Conservation (phyloP, 257 asterid species). For the Solanum pimpinellifolium region DNA sequence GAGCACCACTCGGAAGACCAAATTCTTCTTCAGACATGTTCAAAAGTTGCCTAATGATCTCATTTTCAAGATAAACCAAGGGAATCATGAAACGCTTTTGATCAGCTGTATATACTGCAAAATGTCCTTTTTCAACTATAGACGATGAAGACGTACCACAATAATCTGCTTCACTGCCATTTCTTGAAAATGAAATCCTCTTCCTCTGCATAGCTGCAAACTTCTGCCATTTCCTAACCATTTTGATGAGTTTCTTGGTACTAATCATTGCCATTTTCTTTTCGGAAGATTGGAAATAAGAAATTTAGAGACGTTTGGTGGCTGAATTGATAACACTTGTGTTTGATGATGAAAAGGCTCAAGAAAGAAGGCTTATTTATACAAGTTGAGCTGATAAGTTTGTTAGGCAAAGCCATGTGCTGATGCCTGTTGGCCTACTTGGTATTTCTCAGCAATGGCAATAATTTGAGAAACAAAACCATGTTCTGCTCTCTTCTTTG, state of each 20-base stretch:
- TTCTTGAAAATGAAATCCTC: background rate
- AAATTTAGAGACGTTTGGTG: background rate
- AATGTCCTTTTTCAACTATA: background rate
- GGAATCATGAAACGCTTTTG: background rate
- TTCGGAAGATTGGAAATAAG: background rate
- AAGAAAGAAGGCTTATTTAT: background rate
- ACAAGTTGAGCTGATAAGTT: background rate
- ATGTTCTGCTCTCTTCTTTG: background rate
- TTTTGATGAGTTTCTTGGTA: background rate
- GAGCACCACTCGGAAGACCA: background rate
- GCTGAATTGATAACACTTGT: background rate
- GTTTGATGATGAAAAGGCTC: background rate
- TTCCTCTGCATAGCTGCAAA: background rate
- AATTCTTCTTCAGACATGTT: background rate
- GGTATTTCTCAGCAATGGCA: too few relatives aligned
- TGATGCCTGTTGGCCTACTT: background rate
- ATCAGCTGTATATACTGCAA: background rate
- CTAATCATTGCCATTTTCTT: background rate
- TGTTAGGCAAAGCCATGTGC: background rate
- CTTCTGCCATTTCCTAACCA: background rate
- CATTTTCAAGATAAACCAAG: background rate
- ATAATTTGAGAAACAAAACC: background rate
- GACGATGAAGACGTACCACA: background rate
- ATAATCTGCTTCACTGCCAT: too few relatives aligned
- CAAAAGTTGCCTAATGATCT: background rate